phyloP scores from a whole-genome alignment of 1,139 yeast species.

The Pichia sp. region DNA sequence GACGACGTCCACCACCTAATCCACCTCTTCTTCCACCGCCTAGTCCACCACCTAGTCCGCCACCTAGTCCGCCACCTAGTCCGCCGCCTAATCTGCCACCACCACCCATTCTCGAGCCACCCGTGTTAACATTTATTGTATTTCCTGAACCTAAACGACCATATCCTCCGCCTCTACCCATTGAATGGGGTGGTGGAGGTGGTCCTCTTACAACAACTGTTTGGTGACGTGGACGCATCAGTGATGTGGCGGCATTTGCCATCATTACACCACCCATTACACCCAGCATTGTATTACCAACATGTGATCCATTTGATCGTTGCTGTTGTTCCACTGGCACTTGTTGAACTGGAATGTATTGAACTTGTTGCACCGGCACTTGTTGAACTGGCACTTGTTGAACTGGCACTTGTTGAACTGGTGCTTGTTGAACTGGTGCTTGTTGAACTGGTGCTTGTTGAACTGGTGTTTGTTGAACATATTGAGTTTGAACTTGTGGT shows the following conservation, averaged over 20 bases:
- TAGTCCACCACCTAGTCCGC: not conserved
- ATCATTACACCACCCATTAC: constrained; percentile 9
- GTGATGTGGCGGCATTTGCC: constrained; percentile 3
- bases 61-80: not conserved
- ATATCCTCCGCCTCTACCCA: not conserved
- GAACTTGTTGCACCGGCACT: not conserved
- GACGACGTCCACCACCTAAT: not conserved
- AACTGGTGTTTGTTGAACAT: not conserved
- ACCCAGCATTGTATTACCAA: constrained; percentile 10
- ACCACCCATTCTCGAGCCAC: not conserved
- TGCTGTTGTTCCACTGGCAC: not conserved
- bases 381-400: not conserved
- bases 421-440: not conserved
- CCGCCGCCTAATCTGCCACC: not conserved
- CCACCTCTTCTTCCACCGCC: not conserved
- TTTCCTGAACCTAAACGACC: not conserved
- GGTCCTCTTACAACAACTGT: not conserved
- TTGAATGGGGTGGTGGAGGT: not conserved
- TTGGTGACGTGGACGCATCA: not conserved
- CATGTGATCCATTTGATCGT: not conserved
- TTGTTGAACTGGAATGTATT: not conserved
- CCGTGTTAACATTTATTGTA: not conserved
- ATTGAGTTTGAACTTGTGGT: not conserved
- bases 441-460: not conserved
- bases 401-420: not conserved